phyloP scores from a whole-genome alignment of 805 yeast genomes.

The Ogataea chonburiensis region DNA sequence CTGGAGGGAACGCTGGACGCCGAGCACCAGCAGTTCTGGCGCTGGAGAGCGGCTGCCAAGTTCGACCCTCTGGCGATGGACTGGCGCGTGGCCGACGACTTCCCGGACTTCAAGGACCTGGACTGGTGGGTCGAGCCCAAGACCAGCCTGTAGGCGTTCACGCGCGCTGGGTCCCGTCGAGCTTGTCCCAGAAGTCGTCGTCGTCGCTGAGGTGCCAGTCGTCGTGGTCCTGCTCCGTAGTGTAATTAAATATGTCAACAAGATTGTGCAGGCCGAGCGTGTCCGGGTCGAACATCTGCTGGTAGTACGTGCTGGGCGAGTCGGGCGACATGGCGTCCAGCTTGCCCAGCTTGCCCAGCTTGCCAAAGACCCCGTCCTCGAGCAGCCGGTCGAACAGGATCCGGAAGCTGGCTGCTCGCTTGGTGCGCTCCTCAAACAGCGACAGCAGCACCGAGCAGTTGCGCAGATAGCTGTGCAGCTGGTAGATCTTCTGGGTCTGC shows the following conservation, averaged over 20 bases:
- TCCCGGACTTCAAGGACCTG: constrained; percentile 15
- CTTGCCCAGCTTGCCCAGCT: too few relatives aligned
- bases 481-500: constrained; percentile 6
- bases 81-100: constrained; percentile 18
- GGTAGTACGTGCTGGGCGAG: constrained; percentile 2
- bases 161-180: too few relatives aligned
- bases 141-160: constrained; percentile 3
- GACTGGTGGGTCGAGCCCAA: constrained; percentile 22
- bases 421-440: constrained; percentile 19
- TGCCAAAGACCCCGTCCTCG: constrained; percentile 18
- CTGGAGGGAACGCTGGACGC: constrained; percentile 31
- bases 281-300: constrained; percentile 6
- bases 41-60: constrained; percentile 30
- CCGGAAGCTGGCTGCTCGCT: constrained; percentile 22
- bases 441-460: constrained; percentile 20
- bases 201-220: constrained; percentile 13
- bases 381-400: constrained; percentile 18
- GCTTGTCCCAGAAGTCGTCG: constrained; percentile 18
- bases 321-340: constrained; percentile 1
- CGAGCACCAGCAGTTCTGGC: constrained; percentile 31
- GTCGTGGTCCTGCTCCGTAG: not conserved
- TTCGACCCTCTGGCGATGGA: constrained; percentile 13
- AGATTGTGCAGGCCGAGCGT: constrained; percentile 11
- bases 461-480: constrained; percentile 17
- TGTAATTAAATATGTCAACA: constrained; percentile 13